Conservation (phyloP, 2,329 filamentous ascomycete genomes). For the Fonsecaea erecta region DNA sequence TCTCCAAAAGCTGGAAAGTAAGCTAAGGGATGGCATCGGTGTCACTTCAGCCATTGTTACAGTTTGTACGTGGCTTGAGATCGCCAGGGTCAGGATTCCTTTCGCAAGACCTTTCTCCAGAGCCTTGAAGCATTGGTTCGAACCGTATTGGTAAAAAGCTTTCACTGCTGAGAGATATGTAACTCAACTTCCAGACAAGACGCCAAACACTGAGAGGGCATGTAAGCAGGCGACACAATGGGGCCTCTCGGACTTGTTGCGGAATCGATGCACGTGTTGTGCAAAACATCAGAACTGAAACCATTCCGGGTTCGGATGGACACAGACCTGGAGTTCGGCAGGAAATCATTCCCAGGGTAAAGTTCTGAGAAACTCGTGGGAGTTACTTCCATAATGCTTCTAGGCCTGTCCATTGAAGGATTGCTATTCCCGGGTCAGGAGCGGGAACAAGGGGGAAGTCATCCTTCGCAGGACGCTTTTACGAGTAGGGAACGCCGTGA, state of each 20-base stretch:
- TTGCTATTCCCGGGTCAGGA: not conserved
- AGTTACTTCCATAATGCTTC: not conserved
- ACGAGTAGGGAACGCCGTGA: not conserved
- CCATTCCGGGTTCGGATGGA: not conserved
- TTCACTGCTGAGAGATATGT: not conserved
- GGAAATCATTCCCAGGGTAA: not conserved
- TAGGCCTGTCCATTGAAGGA: not conserved
- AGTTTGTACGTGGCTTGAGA: not conserved
- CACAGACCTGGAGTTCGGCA: not conserved
- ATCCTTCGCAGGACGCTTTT: not conserved
- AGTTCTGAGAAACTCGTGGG: not conserved
- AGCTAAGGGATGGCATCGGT: not conserved
- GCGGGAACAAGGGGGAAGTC: not conserved
- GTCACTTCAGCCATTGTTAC: not conserved
- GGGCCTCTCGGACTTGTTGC: not conserved
- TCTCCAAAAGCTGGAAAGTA: not conserved
- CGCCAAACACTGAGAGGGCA: not conserved
- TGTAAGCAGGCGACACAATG: constrained; percentile 1
- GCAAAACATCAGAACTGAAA: not conserved
- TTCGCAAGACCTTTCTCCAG: not conserved
- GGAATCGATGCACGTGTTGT: constrained; percentile 7
- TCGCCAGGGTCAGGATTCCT: not conserved
- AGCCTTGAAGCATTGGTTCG: not conserved
- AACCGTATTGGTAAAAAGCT: not conserved
- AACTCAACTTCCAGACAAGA: not conserved